Base-by-base conservation (phyloP, 2,329 filamentous ascomycete genomes). In the Fusarium temperatum region DNA sequence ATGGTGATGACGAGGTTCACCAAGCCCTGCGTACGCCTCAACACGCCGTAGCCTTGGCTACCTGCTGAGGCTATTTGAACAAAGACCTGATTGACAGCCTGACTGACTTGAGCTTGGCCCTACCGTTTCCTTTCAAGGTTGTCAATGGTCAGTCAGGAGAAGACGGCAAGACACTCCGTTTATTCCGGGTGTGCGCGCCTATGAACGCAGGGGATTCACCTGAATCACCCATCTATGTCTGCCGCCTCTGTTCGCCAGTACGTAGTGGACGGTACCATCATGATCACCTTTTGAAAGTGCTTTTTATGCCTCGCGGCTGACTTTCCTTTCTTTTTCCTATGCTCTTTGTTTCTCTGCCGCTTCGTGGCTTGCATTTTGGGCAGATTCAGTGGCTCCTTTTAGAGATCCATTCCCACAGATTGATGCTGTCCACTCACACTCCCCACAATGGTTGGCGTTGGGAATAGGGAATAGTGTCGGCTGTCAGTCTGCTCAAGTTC, bases 341-440 rank as follows among this genome's bases (percentile, higher is more conserved):
- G 30, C 62, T 45, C 58, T 63, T 56, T 63, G 47, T 58, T 48
- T 42, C 39, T 47, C 48, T 63, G 59, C 61, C 28, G 56, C 50
- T 74, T 68, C 55, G 66, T 73, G 60, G 70, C 60, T 73, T 68
- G 38, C 28, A 50, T 59, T 51, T 54, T 47, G 30, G 32, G 28
- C 65, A 66, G 51, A 74, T 72, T 42, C 58, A 72, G 57, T 74
- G 67, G 66, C 71, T 68, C 66, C 41, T 55, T 35, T 17, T 57
- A 35, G 53, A 66, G 57, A 67, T 59, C 50, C 57, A 67, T 67
- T 67, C 70, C 71, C 70, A 63, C 66, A 63, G 66, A 74, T 53
- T 74, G 70, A 67, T 68, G 61, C 45, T 56, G 53, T 58, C 66
- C 70, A 74, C 58, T 65, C 71, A 72, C 66, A 68, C 58, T 70